Evolutionary conservation across 129 eudicot species (phyloP).

Genomic region (Tagetes patula): DNA sequence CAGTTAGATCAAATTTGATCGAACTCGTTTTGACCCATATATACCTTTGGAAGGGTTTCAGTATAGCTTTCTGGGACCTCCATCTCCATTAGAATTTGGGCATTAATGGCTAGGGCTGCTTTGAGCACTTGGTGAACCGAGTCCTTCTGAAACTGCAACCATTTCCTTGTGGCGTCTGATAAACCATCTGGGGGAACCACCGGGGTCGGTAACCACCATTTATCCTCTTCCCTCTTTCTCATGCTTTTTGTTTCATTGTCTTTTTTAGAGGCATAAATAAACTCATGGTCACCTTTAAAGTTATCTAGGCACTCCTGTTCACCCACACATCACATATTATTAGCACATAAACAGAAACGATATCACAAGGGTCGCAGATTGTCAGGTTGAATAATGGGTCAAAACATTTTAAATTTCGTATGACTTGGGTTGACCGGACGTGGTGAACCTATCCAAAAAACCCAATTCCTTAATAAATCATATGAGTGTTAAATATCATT

Average conservation of each 20-base stretch:
- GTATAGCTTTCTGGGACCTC: slow-evolving; percentile 86
- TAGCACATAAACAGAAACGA: not conserved
- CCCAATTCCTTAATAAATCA: not conserved
- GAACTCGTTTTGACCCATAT: slow-evolving; percentile 16
- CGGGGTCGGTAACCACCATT: slow-evolving; percentile 98
- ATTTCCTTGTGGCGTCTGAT: slow-evolving; percentile 68
- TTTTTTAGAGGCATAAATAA: slow-evolving; percentile 63
- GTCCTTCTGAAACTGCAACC: slow-evolving; percentile 87
- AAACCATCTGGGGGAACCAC: slow-evolving; percentile 84
- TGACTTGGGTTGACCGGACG: no score
- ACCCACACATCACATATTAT: slow-evolving; percentile 9
- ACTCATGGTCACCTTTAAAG: slow-evolving; percentile 77
- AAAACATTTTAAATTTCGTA: not conserved
- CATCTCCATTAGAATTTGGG: slow-evolving; percentile 85
- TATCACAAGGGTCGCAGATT: not conserved
- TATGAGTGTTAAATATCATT: not conserved
- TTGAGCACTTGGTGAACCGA: slow-evolving; percentile 89
- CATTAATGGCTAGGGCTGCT: slow-evolving; percentile 96
- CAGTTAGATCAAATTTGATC: not conserved
- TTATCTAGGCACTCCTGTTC: slow-evolving; percentile 82
- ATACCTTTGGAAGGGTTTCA: slow-evolving; percentile 95
- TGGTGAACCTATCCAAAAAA: no score
- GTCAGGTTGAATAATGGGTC: not conserved
- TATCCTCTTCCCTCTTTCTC: slow-evolving; percentile 66
- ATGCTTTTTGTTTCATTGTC: slow-evolving; percentile 51